Evolutionary conservation across 345 rosid genomes (phyloP), one percentile per base, ranked within the genome.

Genomic region (Dimocarpus longan): DNA sequence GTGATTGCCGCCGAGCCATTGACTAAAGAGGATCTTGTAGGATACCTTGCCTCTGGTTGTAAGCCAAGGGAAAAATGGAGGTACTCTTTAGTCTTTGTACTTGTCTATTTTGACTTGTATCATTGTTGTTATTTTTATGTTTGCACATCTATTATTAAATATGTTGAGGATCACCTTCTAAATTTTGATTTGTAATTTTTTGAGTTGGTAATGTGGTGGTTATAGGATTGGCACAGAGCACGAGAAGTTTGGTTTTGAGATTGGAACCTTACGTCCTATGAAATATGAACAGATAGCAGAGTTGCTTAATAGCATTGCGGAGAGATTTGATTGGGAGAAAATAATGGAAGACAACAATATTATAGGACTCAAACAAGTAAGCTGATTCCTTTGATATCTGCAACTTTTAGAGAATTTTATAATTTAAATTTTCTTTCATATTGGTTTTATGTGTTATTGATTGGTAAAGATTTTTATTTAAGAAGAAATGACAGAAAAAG

Each of bases 271-370:
- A 74, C 88, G 83, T 15, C 98, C 99, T 66, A 94, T 96, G 97
- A 94, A 88, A 82, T 96, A 96, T 83, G 97, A 91, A 66, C 99
- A 96, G 81, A 96, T 96, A 83, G 86, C 98, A 1, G 95, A 93
- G 83, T 80, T 96, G 86, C 98, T 96, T 65, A 84, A 94, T 76
- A 83, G 99, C 81, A 96, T 96, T 54, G 90, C 98, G n/a, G 99
- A 96, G 88, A 96, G 99, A 82, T 96, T 96, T 84, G 99, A 96
- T 76, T 96, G 99, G 99, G 99, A 91, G 32, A 94, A 91, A 89
- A 68, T 94, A 83, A 89, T 93, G 92, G 99, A 96, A 94, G 97
- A 80, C 37, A 92, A 91, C 83, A 68, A 90, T 73, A 92, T 96
- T 54, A 94, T 96, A 79, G 99, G 99, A 68, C 94, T 96, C 28